phyloP scores from a whole-genome alignment of 176 grass and related monocot species.

The Carex myosuroides region DNA sequence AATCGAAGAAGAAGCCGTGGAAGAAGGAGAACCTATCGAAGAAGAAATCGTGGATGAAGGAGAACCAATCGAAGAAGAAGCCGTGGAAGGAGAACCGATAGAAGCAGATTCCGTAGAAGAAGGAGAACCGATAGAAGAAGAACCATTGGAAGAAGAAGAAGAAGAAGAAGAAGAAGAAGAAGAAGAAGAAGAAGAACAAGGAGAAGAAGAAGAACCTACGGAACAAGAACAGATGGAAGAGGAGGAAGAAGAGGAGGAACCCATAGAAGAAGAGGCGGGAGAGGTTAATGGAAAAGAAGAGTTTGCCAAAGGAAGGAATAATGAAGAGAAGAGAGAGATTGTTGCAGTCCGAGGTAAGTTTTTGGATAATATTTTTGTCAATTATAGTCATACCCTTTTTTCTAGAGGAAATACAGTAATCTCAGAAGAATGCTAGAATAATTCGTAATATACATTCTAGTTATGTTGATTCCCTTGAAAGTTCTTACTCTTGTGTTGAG shows the following conservation, averaged over 20 bases:
- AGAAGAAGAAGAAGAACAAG: neutral
- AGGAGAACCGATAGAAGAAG: neutral
- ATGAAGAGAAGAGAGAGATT: slow-evolving; percentile 4
- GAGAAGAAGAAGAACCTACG: slow-evolving; percentile 1
- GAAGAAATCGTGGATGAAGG: slow-evolving; percentile 1
- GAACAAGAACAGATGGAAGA: slow-evolving; percentile 1
- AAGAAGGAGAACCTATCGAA: neutral
- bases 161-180: slow-evolving; percentile 4
- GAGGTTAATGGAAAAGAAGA: slow-evolving; percentile 22
- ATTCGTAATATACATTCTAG: neutral
- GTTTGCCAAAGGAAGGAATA: neutral
- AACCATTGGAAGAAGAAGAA: neutral
- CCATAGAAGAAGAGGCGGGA: slow-evolving; percentile 6
- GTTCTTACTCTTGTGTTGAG: neutral
- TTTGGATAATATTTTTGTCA: neutral
- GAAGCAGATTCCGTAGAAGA: neutral
- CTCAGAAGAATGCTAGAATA: neutral
- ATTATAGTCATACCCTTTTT: neutral
- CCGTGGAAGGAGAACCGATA: neutral
- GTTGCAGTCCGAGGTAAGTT: neutral
- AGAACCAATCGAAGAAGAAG: slow-evolving; percentile 8
- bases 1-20: neutral
- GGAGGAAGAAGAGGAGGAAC: slow-evolving; percentile 9
- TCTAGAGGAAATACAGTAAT: neutral
- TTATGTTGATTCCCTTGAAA: neutral